phyloP scores from a whole-genome alignment of 179 eudicot species.

The Patellifolia procumbens region DNA sequence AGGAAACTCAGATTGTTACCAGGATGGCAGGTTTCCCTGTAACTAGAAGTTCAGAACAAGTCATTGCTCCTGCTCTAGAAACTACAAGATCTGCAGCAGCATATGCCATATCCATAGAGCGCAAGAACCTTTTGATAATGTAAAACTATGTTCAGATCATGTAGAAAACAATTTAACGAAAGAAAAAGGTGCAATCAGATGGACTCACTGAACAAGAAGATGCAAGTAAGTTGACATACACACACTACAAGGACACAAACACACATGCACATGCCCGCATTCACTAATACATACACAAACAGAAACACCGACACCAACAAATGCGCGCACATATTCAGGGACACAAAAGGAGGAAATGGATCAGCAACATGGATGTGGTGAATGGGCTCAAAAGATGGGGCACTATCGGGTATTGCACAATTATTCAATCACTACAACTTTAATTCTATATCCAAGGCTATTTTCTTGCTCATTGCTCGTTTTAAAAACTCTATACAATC shows the following conservation, averaged over 20 bases:
- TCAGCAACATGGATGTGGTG: too few relatives aligned
- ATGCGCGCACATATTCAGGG: too few relatives aligned
- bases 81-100: slow-evolving; percentile 65
- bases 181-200: neutral
- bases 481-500: too few relatives aligned
- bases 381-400: too few relatives aligned
- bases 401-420: too few relatives aligned
- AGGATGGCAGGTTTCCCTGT: slow-evolving; percentile 69
- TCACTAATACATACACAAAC: neutral
- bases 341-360: too few relatives aligned
- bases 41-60: slow-evolving; percentile 62
- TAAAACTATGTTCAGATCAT: slow-evolving; percentile 24
- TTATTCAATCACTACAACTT: too few relatives aligned
- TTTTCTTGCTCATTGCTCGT: too few relatives aligned
- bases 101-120: slow-evolving; percentile 63
- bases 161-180: neutral
- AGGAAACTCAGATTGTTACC: slow-evolving; percentile 35
- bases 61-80: slow-evolving; percentile 78
- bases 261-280: neutral
- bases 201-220: neutral
- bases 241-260: neutral
- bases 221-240: neutral
- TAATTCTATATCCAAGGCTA: too few relatives aligned
- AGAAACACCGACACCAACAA: too few relatives aligned
- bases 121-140: slow-evolving; percentile 56